These are phyloP conservation scores for Rhodotorula graminis DNA, from an alignment of 768 basidiomycete species.

Conservation along the genomic window DNA sequence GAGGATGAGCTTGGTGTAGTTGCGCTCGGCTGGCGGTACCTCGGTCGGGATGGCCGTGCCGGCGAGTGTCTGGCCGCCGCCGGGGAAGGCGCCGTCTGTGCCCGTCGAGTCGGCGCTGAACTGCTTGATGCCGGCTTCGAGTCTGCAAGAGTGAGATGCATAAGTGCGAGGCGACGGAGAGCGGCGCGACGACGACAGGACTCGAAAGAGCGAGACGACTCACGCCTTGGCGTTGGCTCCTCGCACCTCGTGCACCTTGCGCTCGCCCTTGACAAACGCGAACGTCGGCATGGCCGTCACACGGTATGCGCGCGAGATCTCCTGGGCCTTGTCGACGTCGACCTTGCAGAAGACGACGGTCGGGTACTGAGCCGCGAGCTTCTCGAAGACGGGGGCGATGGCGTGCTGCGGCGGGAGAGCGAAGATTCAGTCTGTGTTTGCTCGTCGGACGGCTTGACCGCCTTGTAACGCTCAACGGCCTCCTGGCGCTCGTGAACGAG, in stretches of 20 bases:
- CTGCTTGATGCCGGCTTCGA: conserved; percentile 32
- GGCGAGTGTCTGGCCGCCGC: conserved; percentile 20
- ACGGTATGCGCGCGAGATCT: conserved; percentile 44
- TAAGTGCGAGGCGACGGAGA: background rate
- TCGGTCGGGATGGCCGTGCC: conserved; percentile 24
- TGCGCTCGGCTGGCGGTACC: conserved; percentile 3
- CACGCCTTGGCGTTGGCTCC: conserved; percentile 43
- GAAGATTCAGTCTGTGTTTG: background rate
- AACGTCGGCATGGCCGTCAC: conserved; percentile 51
- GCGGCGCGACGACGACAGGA: background rate
- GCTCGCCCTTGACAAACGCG: conserved; percentile 46
- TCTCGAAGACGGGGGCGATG: conserved; percentile 48
- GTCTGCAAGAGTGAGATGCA: background rate
- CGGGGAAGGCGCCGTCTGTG: conserved; percentile 21
- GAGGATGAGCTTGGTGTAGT: background rate
- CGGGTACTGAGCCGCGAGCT: conserved; percentile 45
- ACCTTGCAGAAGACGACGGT: conserved; percentile 48
- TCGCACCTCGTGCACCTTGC: conserved; percentile 45
- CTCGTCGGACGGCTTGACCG: too few relatives aligned
- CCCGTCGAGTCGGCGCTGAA: background rate
- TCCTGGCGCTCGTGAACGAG: too few relatives aligned
- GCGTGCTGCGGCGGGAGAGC: conserved; percentile 2
- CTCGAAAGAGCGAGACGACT: background rate
- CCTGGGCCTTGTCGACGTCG: conserved; percentile 48
- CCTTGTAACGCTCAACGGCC: too few relatives aligned